phyloP scores from a whole-genome alignment of 2,329 filamentous ascomycete species.

The Scolecobasidium constrictum region DNA sequence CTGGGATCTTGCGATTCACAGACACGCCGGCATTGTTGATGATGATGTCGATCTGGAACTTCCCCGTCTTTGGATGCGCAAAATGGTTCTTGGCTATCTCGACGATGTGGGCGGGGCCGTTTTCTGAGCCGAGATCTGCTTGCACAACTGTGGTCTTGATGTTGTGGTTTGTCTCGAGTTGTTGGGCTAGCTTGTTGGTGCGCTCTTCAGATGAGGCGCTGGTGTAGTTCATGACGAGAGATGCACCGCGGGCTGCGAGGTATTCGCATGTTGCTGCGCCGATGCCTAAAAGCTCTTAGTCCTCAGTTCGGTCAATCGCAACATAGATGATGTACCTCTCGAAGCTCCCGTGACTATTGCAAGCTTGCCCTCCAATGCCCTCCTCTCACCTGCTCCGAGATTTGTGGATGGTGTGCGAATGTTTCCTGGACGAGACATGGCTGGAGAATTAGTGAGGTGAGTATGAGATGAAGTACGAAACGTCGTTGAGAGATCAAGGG shows the following conservation, averaged over 20 bases:
- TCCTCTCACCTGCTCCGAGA: not conserved
- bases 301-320: no score
- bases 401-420: conserved; percentile 2
- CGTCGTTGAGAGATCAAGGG: not conserved
- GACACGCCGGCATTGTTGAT: conserved; percentile 74
- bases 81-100: conserved; percentile 49
- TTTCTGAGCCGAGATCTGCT: conserved; percentile 57
- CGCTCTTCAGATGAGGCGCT: conserved; percentile 46
- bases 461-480: not conserved
- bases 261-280: conserved; percentile 57
- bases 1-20: conserved; percentile 52
- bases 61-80: conserved; percentile 38
- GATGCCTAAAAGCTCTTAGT: conserved; percentile 52
- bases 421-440: conserved; percentile 3
- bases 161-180: conserved; percentile 46
- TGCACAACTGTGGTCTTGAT: conserved; percentile 54
- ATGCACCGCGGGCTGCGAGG: conserved; percentile 61
- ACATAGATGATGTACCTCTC: conserved; percentile 9
- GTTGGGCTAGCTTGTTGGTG: conserved; percentile 42
- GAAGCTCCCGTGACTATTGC: conserved; percentile 12
- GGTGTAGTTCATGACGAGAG: conserved; percentile 62
- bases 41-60: conserved; percentile 67
- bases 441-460: not conserved
- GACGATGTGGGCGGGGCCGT: conserved; percentile 50
- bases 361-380: conserved; percentile 11